Conservation (phyloP, 768 basidiomycete genomes). For the Hemileccinum rubropunctum region DNA sequence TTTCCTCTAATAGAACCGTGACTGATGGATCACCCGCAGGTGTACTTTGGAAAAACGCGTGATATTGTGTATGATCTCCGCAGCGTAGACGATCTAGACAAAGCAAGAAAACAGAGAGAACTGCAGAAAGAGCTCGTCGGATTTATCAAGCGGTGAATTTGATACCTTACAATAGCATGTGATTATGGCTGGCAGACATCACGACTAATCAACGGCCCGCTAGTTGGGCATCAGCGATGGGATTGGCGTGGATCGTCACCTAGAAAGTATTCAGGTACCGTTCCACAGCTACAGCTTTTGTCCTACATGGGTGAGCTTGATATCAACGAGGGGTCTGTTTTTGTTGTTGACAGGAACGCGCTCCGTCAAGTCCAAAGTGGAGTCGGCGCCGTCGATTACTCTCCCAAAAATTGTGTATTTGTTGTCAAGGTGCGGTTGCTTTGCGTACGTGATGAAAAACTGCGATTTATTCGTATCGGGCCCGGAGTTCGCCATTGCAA, state of each 20-base stretch:
- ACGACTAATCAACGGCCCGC: constrained; percentile 21
- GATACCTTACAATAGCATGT: constrained; percentile 17
- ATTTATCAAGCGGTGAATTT: constrained; percentile 65
- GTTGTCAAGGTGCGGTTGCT: constrained; percentile 91
- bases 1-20: background rate
- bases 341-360: constrained; percentile 87
- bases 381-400: constrained; percentile 98
- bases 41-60: constrained; percentile 95
- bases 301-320: constrained; percentile 73
- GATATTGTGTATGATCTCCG: constrained; percentile 93
- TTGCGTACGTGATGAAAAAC: constrained; percentile 87
- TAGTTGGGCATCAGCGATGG: constrained; percentile 74
- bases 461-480: constrained; percentile 91
- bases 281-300: background rate
- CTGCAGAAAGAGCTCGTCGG: constrained; percentile 90
- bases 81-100: constrained; percentile 82
- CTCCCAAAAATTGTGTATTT: constrained; percentile 95
- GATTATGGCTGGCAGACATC: constrained; percentile 7
- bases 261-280: constrained; percentile 28
- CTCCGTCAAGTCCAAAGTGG: constrained; percentile 93
- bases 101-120: constrained; percentile 74
- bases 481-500: constrained; percentile 98
- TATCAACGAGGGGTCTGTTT: constrained; percentile 82
- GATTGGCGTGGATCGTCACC: constrained; percentile 93
- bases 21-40: constrained; percentile 40